Conservation (phyloP, 129 eudicot species). For the Deinandra increscens region DNA sequence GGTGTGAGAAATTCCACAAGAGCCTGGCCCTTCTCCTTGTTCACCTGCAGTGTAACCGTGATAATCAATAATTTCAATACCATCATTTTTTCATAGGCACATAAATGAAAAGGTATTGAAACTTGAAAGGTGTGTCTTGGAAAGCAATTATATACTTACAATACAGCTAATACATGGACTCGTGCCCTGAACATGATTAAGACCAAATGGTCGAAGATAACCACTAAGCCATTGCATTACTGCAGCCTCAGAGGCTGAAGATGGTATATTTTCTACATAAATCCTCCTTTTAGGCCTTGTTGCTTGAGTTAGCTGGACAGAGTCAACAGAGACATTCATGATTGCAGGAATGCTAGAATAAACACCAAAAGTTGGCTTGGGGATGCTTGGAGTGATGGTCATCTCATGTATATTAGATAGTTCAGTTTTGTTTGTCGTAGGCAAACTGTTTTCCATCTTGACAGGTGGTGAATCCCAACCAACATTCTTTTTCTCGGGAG, state of each 20-base stretch:
- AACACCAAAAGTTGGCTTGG: constrained; percentile 42
- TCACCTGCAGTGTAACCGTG: constrained; percentile 51
- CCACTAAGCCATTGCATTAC: constrained; percentile 68
- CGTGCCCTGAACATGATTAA: constrained; percentile 55
- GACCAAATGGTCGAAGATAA: constrained; percentile 71
- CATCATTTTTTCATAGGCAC: neutral
- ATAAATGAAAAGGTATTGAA: constrained; percentile 4
- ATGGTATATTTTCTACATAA: constrained; percentile 82
- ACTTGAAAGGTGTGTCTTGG: neutral
- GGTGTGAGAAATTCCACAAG: constrained; percentile 93
- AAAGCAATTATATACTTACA: constrained; percentile 47
- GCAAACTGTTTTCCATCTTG: constrained; percentile 36
- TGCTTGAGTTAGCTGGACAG: constrained; percentile 93
- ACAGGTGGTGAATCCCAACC: constrained; percentile 60
- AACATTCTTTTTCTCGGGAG: constrained; percentile 69
- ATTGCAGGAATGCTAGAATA: constrained; percentile 35
- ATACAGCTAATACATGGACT: constrained; percentile 91
- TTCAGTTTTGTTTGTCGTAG: constrained; percentile 36
- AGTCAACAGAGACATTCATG: constrained; percentile 61
- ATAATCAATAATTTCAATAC: neutral
- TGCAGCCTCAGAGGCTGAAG: constrained; percentile 70
- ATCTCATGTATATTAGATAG: constrained; percentile 34
- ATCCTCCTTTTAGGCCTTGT: constrained; percentile 97
- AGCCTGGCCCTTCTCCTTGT: constrained; percentile 96
- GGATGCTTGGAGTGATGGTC: constrained; percentile 30